phyloP scores from a whole-genome alignment of 2,329 filamentous ascomycete species.

The Cadophora luteo-olivacea region DNA sequence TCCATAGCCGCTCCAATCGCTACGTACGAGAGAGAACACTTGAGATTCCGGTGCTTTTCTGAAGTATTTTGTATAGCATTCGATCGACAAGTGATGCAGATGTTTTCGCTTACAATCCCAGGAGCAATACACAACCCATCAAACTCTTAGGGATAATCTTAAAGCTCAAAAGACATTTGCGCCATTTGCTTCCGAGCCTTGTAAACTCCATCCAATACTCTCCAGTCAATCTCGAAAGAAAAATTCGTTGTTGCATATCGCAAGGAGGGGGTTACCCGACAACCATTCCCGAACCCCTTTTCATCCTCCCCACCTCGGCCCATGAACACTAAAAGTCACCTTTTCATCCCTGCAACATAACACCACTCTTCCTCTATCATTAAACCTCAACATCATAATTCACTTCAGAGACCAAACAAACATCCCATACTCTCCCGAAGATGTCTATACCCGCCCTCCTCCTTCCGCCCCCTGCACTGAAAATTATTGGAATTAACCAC shows the following conservation, averaged over 20 bases:
- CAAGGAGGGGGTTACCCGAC: slow-evolving; percentile 27
- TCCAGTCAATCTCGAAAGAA: neutral
- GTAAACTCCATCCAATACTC: neutral
- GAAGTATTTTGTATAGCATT: too few relatives aligned
- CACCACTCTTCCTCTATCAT: neutral
- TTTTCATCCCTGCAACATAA: neutral
- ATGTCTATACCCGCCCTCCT: neutral
- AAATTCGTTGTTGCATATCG: slow-evolving; percentile 25
- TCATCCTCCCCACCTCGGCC: neutral
- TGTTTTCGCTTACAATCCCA: neutral
- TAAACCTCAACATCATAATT: neutral
- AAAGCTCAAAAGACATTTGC: neutral
- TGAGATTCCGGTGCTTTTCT: too few relatives aligned
- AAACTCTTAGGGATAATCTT: neutral
- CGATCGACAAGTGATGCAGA: too few relatives aligned
- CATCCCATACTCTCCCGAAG: neutral
- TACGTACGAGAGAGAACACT: too few relatives aligned
- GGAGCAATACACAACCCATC: neutral
- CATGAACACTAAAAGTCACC: neutral
- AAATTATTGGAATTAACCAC: too few relatives aligned
- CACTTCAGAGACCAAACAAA: neutral
- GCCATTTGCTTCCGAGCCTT: neutral
- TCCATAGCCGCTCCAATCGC: slow-evolving; percentile 8
- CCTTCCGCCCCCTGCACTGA: too few relatives aligned
- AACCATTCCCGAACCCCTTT: neutral